Conservation (phyloP, 2,329 filamentous ascomycete species). For the Saccharata proteae region DNA sequence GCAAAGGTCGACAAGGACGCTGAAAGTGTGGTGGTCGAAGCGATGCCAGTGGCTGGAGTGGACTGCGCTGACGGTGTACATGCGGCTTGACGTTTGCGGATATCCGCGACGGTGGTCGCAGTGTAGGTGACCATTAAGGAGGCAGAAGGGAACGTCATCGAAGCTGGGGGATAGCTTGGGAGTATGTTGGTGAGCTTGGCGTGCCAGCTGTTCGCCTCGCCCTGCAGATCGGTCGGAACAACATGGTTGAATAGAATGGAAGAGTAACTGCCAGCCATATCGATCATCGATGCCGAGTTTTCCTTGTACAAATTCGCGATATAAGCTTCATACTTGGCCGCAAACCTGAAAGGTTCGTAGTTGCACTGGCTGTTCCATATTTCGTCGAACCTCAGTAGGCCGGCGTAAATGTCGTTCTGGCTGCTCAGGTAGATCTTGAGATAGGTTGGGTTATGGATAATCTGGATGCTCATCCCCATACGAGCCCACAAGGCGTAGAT, state of each 20-base stretch:
- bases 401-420: neutral
- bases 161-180: neutral
- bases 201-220: neutral
- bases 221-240: neutral
- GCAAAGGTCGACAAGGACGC: neutral
- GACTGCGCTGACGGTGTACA: neutral
- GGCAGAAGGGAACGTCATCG: constrained; percentile 1
- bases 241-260: neutral
- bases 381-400: constrained; percentile 2
- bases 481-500: neutral
- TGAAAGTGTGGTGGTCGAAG: constrained; percentile 1
- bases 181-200: neutral
- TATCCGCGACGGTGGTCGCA: constrained; percentile 1
- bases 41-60: neutral
- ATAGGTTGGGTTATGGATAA: too few relatives aligned
- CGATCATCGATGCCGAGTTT: neutral
- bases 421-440: neutral
- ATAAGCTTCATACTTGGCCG: neutral
- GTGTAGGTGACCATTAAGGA: neutral
- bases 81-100: constrained; percentile 1
- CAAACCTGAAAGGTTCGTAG: neutral
- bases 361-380: neutral
- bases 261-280: neutral
- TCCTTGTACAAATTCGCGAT: neutral
- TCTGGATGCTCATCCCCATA: constrained; percentile 1